Percentiles rank a stretch among this genome's conserved stretches.
Conservation (phyloP, 805 yeast species). For the Cephaloascus fragrans region DNA sequence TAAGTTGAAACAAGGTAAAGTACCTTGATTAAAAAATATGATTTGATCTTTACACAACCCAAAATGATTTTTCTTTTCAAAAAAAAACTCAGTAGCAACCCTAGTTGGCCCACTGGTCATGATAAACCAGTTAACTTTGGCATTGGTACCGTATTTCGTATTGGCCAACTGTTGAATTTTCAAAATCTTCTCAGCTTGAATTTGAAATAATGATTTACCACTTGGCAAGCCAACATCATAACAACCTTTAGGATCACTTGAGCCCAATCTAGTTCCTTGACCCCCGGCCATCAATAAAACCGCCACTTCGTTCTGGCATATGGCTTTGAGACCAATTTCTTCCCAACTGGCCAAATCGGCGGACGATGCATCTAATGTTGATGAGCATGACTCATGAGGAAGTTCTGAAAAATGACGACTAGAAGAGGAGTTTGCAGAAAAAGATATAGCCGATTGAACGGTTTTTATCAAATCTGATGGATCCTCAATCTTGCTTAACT, state of each 20-base stretch:
- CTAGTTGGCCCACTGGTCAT: slow-evolving; percentile 94
- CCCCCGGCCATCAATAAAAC: slow-evolving; percentile 96
- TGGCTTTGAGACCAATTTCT: slow-evolving; percentile 54
- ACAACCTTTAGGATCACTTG: slow-evolving; percentile 88
- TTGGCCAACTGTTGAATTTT: slow-evolving; percentile 52
- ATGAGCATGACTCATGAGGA: slow-evolving; percentile 23
- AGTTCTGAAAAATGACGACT: slow-evolving; percentile 21
- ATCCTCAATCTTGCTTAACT: slow-evolving; percentile 21
- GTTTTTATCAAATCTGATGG: slow-evolving; percentile 21
- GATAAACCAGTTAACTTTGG: slow-evolving; percentile 69
- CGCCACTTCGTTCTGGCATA: slow-evolving; percentile 68
- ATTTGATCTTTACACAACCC: slow-evolving; percentile 58
- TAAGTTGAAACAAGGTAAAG: slow-evolving; percentile 75
- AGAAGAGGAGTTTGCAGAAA: slow-evolving; percentile 12
- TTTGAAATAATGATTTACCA: slow-evolving; percentile 73
- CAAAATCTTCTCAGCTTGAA: slow-evolving; percentile 81
- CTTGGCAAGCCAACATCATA: slow-evolving; percentile 82
- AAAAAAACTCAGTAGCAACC: slow-evolving; percentile 61
- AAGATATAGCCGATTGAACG: slow-evolving; percentile 22
- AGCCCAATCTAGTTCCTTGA: slow-evolving; percentile 93
- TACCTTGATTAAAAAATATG: slow-evolving; percentile 87
- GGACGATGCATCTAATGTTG: slow-evolving; percentile 16
- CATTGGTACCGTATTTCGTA: slow-evolving; percentile 12
- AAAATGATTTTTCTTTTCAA: slow-evolving; percentile 51
- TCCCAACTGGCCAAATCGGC: slow-evolving; percentile 22